Base-by-base conservation (phyloP, 208 protist species). In the Vickermania ingenoplastis region DNA sequence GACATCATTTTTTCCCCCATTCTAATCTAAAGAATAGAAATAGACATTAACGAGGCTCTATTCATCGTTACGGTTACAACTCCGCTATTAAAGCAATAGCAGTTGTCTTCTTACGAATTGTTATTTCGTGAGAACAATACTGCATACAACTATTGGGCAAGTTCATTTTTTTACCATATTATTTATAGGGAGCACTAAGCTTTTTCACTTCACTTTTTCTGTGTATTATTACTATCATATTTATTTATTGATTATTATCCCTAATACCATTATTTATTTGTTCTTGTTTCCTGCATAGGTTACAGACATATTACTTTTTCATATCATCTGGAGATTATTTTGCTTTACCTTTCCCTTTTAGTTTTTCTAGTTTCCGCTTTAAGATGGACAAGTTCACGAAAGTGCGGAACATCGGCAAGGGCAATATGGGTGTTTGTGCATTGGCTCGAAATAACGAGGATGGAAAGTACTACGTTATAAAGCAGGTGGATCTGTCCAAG, bases 391-490 rank as follows among this genome's bases (percentile, higher is more conserved):
- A 94, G 54, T 97, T 88, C 60, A 86, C 83, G 0, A 96, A 93
- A 60, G 75, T 97, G 14, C 69, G 84, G 3, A 85, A 86, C n/a
- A 91, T 97, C 63, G 92, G 92, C 17, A 97, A 95, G 59, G 92
- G 92, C 30, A 96, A 94, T 61, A 96, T 97, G 87, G 92, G 92
- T n/a, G 76, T 88, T n/a, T 95, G 89, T 54, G 83, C 81, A 7
- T 75, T 97, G 1, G 90, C 83, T 5, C 81, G 85, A 54, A 92
- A 93, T 72, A 96, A 94, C 61, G 86, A 94, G 17, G 87, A 97
- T 53, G 86, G 84, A 14, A 88, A 91, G 64, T 89, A 82, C 48
- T 97, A 96, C 64, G 90, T 97, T 4, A 95, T 97, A 53, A 97
- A 97, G 68, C 90, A 96, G 63, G 85, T 97, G 2, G 87, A 96